Base-by-base conservation (phyloP, 768 basidiomycete genomes). In the Podaxis rugospora region DNA sequence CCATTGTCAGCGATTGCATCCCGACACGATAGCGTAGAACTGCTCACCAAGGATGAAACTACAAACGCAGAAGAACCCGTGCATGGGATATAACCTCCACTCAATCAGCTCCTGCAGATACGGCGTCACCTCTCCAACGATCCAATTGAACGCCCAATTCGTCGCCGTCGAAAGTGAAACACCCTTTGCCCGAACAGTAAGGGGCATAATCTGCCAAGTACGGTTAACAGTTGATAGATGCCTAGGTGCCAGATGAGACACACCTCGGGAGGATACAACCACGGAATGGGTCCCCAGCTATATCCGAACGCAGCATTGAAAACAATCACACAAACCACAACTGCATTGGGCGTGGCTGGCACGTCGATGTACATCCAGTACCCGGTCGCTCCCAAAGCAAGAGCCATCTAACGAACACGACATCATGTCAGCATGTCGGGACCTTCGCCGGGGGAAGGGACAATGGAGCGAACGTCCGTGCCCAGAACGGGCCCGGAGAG, bases 71-170 rank as follows among this genome's bases (percentile, higher is more conserved):
- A 93, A 95, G 75, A 93, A 93, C 23, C 89, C 93, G 66, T 96
- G 94, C 93, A 98, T 95, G 0, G 93, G 92, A 75, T 98, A 97
- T 57, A 98, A 71, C 51, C 91, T 82, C 95, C 95, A 98, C 44
- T 82, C 82, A 66, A 98, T 96, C 21, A 83, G 72, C 62, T 95
- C 93, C 73, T 96, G 93, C 40, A 97, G 76, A 57, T 86, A 82
- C 1, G 95, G 95, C 0, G 95, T 98, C 28, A 85, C 79, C 71
- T 91, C 89, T 35, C 95, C 95, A 42, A 98, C 92, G 61, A 94
- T 73, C 73, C 89, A 96, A 72, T 95, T 95, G 79, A 92, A 92
- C n/a, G 81, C 80, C 86, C 84, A 89, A 66, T 90, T 91, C 6
- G 92, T 95, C 13, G 93, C 93, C 4, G 95, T 97, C 0, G 93